A percentile compares a stretch with the other conserved stretches of the same genome.
Evolutionary conservation across 176 grass and related monocot genomes (phyloP).

Genomic region (Stipa capillata): DNA sequence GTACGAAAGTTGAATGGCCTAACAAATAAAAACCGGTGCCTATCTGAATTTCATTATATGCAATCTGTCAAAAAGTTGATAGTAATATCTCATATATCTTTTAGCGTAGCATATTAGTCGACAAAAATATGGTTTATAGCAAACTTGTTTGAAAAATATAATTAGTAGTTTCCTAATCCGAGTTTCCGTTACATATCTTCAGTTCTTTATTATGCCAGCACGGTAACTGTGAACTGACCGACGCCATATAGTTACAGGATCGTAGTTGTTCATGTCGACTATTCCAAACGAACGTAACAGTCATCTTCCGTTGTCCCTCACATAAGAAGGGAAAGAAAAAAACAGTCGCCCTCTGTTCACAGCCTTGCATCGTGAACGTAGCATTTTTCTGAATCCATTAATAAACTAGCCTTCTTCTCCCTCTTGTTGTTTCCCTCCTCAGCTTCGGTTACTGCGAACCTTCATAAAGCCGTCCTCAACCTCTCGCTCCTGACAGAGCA

Average conservation of each 20-base stretch:
- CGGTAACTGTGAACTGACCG: no score
- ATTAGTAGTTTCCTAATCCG: no score
- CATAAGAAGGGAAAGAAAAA: background rate
- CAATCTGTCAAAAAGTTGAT: no score
- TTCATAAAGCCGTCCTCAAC: constrained; percentile 33
- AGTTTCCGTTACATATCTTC: no score
- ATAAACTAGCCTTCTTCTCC: constrained; percentile 22
- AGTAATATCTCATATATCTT: no score
- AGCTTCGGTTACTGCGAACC: constrained; percentile 40
- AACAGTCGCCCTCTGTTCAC: constrained; percentile 4
- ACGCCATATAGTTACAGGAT: no score
- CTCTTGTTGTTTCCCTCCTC: constrained; percentile 36
- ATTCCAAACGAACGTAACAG: background rate
- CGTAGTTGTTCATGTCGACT: no score
- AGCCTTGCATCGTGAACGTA: constrained; percentile 15
- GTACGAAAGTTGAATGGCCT: background rate
- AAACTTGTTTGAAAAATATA: no score
- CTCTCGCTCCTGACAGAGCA: background rate
- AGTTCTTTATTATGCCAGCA: no score
- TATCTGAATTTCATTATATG: no score
- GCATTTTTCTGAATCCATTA: constrained; percentile 27
- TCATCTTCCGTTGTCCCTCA: background rate
- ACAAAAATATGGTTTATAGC: no score
- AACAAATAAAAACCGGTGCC: background rate
- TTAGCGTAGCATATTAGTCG: no score